A percentile compares a stretch with the other conserved stretches of the same genome.
phyloP scores from a whole-genome alignment of 2,329 filamentous ascomycete species.

The Phaeosphaeria sp. region DNA sequence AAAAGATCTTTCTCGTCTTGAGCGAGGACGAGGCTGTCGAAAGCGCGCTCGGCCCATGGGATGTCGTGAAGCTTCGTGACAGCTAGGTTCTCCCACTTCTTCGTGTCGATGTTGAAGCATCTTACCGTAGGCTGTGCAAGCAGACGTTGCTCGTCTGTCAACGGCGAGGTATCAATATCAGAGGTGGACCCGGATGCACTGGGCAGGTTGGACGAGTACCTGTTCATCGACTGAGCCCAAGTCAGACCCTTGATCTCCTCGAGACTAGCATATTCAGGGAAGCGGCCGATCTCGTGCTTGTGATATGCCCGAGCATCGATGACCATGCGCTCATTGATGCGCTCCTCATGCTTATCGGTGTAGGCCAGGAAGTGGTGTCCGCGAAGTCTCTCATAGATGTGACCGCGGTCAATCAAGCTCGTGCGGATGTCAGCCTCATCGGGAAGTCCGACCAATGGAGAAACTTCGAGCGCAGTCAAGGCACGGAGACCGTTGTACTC shows the following conservation, averaged over 20 bases:
- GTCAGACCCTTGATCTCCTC: constrained; percentile 15
- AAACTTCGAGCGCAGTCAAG: constrained; percentile 48
- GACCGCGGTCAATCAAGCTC: constrained; percentile 52
- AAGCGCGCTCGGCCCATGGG: constrained; percentile 51
- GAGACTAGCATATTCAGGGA: constrained; percentile 14
- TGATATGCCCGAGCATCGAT: constrained; percentile 21
- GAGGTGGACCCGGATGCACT: not conserved
- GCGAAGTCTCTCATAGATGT: constrained; percentile 51
- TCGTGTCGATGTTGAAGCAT: constrained; percentile 25
- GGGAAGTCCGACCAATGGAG: constrained; percentile 50
- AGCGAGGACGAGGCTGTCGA: constrained; percentile 50
- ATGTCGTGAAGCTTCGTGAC: constrained; percentile 49
- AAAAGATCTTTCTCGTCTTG: constrained; percentile 33
- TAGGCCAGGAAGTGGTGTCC: constrained; percentile 58
- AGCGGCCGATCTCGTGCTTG: constrained; percentile 5
- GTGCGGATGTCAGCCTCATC: constrained; percentile 44
- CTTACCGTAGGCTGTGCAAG: constrained; percentile 14
- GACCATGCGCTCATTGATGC: constrained; percentile 11
- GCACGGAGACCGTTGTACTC: constrained; percentile 46
- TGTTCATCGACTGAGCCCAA: constrained; percentile 22
- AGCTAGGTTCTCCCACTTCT: constrained; percentile 21
- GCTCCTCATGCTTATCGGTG: constrained; percentile 12
- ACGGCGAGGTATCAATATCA: constrained; percentile 10
- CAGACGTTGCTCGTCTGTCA: constrained; percentile 22
- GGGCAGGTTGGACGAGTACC: constrained; percentile 6